phyloP scores from a whole-genome alignment of 495 filamentous ascomycete species.

The Tuber melanosporum region DNA sequence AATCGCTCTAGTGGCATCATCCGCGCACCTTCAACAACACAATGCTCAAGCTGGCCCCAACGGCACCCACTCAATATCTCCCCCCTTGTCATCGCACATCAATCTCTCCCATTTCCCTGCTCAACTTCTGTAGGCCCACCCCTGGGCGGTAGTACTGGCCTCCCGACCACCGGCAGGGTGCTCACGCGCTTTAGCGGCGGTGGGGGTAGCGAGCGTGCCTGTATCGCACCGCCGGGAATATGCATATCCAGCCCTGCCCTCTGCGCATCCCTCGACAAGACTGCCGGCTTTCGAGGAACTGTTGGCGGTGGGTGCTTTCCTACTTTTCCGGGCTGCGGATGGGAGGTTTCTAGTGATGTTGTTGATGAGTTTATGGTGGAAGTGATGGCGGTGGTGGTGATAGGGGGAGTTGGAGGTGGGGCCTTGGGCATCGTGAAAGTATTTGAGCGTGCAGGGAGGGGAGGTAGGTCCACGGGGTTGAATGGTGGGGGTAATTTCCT shows the following conservation, averaged over 20 bases:
- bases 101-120: constrained; percentile 3
- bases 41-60: constrained; percentile 12
- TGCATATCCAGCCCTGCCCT: background rate
- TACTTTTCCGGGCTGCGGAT: constrained; percentile 7
- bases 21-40: background rate
- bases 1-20: background rate
- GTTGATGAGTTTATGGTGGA: background rate
- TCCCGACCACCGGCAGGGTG: constrained; percentile 10
- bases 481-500: constrained; percentile 53
- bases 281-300: constrained; percentile 27
- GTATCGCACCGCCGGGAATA: background rate
- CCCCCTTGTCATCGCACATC: constrained; percentile 27
- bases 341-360: constrained; percentile 11
- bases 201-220: constrained; percentile 13
- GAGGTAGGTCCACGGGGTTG: constrained; percentile 47
- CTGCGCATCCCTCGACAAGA: constrained; percentile 8
- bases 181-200: constrained; percentile 28
- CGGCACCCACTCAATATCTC: constrained; percentile 12
- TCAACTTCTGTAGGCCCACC: background rate
- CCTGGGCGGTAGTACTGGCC: constrained; percentile 16
- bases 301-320: constrained; percentile 20
- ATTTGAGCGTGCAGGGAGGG: constrained; percentile 11
- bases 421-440: background rate
- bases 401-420: background rate
- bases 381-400: background rate